Conservation (phyloP, 2,329 filamentous ascomycete species). For the Aureobasidium sp. region DNA sequence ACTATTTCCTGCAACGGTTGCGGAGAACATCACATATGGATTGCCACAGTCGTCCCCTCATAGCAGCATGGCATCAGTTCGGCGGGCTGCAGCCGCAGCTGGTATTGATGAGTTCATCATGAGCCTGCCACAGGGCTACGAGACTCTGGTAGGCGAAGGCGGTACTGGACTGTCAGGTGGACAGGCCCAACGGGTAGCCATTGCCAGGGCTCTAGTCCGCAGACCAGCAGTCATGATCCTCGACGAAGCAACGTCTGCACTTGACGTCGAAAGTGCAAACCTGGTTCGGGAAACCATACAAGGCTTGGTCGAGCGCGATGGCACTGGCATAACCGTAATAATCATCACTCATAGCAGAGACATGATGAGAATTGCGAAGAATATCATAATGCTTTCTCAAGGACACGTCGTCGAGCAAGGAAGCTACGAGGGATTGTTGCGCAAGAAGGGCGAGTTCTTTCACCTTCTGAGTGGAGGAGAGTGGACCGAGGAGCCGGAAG, state of each 20-base stretch:
- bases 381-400: slow-evolving; percentile 64
- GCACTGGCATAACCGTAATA: slow-evolving; percentile 56
- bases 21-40: slow-evolving; percentile 77
- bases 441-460: slow-evolving; percentile 24
- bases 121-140: slow-evolving; percentile 62
- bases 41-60: slow-evolving; percentile 48
- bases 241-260: slow-evolving; percentile 77
- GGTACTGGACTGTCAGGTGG: slow-evolving; percentile 68
- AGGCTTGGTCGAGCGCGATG: slow-evolving; percentile 37
- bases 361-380: slow-evolving; percentile 78
- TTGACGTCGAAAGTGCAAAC: slow-evolving; percentile 62
- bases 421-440: slow-evolving; percentile 52
- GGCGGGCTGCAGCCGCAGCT: slow-evolving; percentile 44
- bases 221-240: slow-evolving; percentile 66
- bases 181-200: slow-evolving; percentile 71
- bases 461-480: slow-evolving; percentile 32
- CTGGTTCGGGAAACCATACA: slow-evolving; percentile 56
- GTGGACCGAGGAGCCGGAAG: slow-evolving; percentile 6
- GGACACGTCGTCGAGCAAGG: slow-evolving; percentile 61
- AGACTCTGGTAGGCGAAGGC: slow-evolving; percentile 68
- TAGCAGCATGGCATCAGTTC: slow-evolving; percentile 38
- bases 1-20: slow-evolving; percentile 69
- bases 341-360: slow-evolving; percentile 74
- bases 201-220: slow-evolving; percentile 69
- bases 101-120: slow-evolving; percentile 70